These are phyloP conservation scores for Mycosphaerella arachidis DNA, from an alignment of 2,329 filamentous ascomycete genomes.

Conservation along the genomic window DNA sequence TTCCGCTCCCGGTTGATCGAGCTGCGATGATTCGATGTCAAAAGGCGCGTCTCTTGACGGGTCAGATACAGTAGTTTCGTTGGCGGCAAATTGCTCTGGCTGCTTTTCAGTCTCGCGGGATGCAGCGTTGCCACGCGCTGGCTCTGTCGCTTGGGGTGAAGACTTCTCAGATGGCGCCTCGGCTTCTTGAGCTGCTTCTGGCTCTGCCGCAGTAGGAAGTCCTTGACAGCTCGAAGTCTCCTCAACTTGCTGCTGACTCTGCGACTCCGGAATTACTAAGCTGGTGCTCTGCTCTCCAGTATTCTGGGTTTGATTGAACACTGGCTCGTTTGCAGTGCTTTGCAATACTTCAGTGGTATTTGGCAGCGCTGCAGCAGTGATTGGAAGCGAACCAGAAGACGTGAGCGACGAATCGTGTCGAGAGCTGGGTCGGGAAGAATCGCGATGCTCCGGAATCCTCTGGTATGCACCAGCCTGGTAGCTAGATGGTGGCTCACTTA, in stretches of 20 bases:
- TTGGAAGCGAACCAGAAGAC: not conserved
- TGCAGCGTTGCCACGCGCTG: not conserved
- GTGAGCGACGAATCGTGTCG: not conserved
- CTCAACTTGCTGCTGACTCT: conserved; percentile 11
- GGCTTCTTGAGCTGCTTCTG: not conserved
- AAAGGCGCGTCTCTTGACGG: not conserved
- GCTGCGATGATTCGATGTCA: not conserved
- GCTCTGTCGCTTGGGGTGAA: not conserved
- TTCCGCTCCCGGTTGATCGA: not conserved
- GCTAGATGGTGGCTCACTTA: conserved; percentile 27
- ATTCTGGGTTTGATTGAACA: conserved; percentile 3
- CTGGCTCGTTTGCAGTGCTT: conserved; percentile 1
- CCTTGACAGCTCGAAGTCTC: conserved; percentile 13
- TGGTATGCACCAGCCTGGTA: conserved; percentile 24
- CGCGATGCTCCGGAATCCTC: conserved; percentile 4
- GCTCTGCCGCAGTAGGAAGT: conserved; percentile 7
- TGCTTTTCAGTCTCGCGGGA: not conserved
- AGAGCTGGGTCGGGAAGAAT: not conserved
- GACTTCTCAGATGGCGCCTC: not conserved
- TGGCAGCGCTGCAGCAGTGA: not conserved
- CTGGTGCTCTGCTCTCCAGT: conserved; percentile 12
- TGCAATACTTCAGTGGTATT: not conserved
- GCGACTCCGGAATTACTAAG: conserved; percentile 23
- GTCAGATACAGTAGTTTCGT: not conserved
- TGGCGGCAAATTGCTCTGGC: not conserved